phyloP scores from a whole-genome alignment of 2,329 filamentous ascomycete species.

The Beauveria rudraprayagi region DNA sequence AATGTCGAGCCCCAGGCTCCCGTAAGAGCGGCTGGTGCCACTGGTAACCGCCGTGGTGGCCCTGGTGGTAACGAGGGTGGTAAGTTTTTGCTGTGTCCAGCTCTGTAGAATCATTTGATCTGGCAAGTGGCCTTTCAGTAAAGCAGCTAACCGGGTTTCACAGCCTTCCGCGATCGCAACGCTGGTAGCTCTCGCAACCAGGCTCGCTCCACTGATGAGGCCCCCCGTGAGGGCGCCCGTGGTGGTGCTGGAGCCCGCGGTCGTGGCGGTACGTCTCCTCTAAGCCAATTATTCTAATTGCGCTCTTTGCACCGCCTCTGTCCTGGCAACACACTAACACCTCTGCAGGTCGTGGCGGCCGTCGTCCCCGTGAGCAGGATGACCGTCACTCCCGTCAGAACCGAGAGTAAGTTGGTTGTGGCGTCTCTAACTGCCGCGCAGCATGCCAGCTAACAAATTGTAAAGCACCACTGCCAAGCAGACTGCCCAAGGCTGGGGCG shows the following conservation, averaged over 20 bases:
- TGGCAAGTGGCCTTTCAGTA: background rate
- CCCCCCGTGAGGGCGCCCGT: constrained; percentile 44
- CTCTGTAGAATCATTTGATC: background rate
- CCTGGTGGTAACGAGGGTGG: constrained; percentile 77
- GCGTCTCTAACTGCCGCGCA: background rate
- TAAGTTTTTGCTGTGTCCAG: constrained; percentile 38
- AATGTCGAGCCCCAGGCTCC: constrained; percentile 72
- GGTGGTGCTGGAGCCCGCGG: constrained; percentile 57
- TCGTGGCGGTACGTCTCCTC: constrained; percentile 43
- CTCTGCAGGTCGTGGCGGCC: constrained; percentile 42
- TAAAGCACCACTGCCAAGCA: constrained; percentile 75
- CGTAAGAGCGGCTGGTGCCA: constrained; percentile 32
- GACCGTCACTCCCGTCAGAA: constrained; percentile 46
- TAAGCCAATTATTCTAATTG: background rate
- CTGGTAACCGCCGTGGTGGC: constrained; percentile 45
- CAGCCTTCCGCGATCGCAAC: constrained; percentile 84
- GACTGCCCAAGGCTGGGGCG: constrained; percentile 83
- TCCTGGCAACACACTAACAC: background rate
- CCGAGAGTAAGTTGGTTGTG: constrained; percentile 34
- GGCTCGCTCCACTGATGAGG: constrained; percentile 67
- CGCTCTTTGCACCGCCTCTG: background rate
- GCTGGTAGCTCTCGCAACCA: constrained; percentile 79
- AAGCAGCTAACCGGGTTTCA: constrained; percentile 13
- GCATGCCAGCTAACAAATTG: background rate
- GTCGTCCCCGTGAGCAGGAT: constrained; percentile 44